These are phyloP conservation scores for Jaltomata sinuosa DNA, from an alignment of 257 asterid species.

Conservation along the genomic window DNA sequence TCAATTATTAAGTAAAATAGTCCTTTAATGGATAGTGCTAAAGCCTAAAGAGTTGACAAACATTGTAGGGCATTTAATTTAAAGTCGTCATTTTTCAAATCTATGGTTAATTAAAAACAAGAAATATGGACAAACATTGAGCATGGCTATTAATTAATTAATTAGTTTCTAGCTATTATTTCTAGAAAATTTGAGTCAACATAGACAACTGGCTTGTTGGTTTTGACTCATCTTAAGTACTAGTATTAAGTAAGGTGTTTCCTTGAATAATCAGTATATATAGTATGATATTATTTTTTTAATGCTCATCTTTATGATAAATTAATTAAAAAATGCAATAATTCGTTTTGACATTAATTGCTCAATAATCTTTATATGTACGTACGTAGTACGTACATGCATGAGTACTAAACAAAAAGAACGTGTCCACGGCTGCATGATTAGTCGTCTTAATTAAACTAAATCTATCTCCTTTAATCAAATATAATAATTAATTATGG, in stretches of 20 bases:
- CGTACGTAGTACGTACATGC: conserved; percentile 17
- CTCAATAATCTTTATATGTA: neutral
- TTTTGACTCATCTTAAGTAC: neutral
- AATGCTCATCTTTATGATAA: neutral
- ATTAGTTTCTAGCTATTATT: neutral
- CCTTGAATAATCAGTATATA: neutral
- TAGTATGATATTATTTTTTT: neutral
- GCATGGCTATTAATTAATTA: neutral
- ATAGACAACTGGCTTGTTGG: conserved; percentile 5
- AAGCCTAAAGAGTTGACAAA: neutral
- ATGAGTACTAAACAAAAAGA: neutral
- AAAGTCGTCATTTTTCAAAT: neutral
- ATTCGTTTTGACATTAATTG: neutral
- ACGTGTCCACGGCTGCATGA: conserved; percentile 3
- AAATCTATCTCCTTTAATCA: neutral
- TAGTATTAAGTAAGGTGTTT: conserved; percentile 5
- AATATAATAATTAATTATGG: neutral
- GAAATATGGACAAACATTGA: neutral
- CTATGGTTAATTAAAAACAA: neutral
- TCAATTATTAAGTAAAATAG: neutral
- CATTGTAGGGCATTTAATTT: neutral
- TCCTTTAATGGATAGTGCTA: neutral
- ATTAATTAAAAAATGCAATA: neutral
- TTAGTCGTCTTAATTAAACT: neutral
- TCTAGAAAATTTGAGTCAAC: neutral